Evolutionary conservation across 495 filamentous ascomycete genomes (phyloP).

Genomic region (Alectoria sarmentosa): DNA sequence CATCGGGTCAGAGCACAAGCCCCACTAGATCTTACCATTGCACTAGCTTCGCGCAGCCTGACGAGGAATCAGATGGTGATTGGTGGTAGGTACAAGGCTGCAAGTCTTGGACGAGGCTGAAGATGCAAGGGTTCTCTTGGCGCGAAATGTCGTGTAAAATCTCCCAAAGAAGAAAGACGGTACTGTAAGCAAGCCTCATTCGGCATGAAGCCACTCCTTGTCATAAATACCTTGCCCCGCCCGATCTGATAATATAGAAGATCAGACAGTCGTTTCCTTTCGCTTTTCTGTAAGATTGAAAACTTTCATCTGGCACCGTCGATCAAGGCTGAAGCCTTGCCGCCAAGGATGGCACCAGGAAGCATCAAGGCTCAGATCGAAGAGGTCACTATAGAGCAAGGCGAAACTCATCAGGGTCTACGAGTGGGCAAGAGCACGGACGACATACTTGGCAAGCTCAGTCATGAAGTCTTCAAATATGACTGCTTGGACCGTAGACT

Average conservation of each 20-base stretch:
- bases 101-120: not conserved
- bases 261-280: not conserved
- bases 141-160: not conserved
- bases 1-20: not conserved
- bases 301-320: not conserved
- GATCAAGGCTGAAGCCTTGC: not conserved
- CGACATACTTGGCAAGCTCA: conserved; percentile 7
- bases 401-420: not conserved
- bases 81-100: not conserved
- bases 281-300: not conserved
- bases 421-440: not conserved
- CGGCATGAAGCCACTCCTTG: not conserved
- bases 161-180: not conserved
- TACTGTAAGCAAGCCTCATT: not conserved
- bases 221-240: not conserved
- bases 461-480: conserved; percentile 18
- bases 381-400: conserved; percentile 1
- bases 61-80: not conserved
- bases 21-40: not conserved
- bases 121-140: not conserved
- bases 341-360: not conserved
- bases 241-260: not conserved
- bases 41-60: not conserved
- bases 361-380: not conserved
- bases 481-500: conserved; percentile 21